A percentile compares a stretch with the other conserved stretches of the same genome.
Conservation (phyloP, 176 grass and related monocot species). For the Oryza brachyantha region DNA sequence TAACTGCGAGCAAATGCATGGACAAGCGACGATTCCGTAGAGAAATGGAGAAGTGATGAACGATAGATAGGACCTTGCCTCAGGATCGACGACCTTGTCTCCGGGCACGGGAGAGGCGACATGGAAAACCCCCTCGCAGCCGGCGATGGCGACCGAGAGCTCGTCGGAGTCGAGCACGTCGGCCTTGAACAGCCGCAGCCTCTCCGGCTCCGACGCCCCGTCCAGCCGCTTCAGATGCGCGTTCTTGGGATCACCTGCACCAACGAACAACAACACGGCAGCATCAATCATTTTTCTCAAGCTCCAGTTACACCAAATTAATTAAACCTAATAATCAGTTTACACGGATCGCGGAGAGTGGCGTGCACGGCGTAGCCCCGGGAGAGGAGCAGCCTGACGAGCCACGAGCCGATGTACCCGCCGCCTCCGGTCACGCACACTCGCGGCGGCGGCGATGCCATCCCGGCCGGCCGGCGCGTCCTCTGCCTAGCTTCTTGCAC, state of each 20-base stretch:
- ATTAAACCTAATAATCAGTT: background rate
- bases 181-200: constrained; percentile 58
- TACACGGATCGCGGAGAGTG: constrained; percentile 44
- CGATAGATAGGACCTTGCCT: constrained; percentile 21
- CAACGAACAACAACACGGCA: background rate
- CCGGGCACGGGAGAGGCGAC: constrained; percentile 47
- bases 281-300: too few relatives aligned
- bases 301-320: too few relatives aligned
- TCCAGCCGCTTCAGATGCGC: constrained; percentile 42
- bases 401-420: constrained; percentile 48
- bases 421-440: constrained; percentile 59
- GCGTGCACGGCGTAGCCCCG: constrained; percentile 53
- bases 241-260: constrained; percentile 45
- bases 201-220: constrained; percentile 29
- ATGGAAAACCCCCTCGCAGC: constrained; percentile 65
- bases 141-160: constrained; percentile 31
- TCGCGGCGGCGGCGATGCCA: background rate
- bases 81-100: constrained; percentile 11
- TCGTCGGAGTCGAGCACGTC: constrained; percentile 49
- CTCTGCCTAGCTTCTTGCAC: too few relatives aligned
- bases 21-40: too few relatives aligned
- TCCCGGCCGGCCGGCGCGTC: background rate
- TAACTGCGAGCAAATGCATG: background rate
- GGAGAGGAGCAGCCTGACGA: constrained; percentile 59
- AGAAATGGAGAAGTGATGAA: background rate